These are phyloP conservation scores for Hirschfeldia incana DNA, from an alignment of 345 rosid genomes.

Conservation along the genomic window DNA sequence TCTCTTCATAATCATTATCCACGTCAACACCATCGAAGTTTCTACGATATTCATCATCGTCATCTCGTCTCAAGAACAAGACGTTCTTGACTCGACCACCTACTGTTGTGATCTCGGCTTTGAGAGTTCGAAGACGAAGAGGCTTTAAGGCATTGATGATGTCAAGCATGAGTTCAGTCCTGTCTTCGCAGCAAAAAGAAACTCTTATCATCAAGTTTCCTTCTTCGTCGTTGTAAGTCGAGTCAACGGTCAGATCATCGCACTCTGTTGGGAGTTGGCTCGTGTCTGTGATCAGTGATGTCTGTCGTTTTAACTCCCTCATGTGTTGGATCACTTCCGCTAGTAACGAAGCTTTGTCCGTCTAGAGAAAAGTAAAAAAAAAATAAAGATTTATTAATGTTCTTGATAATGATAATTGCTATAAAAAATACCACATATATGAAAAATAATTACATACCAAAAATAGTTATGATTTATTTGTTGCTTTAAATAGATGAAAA, in stretches of 20 bases:
- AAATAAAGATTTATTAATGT: not conserved
- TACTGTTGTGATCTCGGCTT: conserved; percentile 91
- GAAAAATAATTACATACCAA: not conserved
- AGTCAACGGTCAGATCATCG: conserved; percentile 81
- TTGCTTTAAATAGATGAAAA: not conserved
- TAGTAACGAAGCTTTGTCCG: conserved; percentile 79
- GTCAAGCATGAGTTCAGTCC: conserved; percentile 85
- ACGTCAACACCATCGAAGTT: conserved; percentile 4
- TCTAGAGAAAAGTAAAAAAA: conserved; percentile 36
- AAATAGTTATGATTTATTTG: not conserved
- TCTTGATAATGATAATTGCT: not conserved
- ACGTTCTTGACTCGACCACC: conserved; percentile 95
- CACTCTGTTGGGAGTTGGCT: conserved; percentile 82
- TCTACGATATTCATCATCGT: conserved; percentile 39
- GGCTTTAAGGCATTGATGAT: conserved; percentile 80
- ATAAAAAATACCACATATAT: not conserved
- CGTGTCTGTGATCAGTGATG: conserved; percentile 68
- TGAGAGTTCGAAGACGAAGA: conserved; percentile 66
- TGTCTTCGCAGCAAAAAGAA: conserved; percentile 86
- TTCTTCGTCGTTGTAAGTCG: conserved; percentile 63
- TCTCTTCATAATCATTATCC: conserved; percentile 20
- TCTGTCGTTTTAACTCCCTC: conserved; percentile 55
- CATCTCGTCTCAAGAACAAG: conserved; percentile 77
- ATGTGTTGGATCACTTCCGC: conserved; percentile 78
- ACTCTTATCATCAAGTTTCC: conserved; percentile 87